A percentile compares a stretch with the other conserved stretches of the same genome.
Evolutionary conservation across 2,329 filamentous ascomycete species (phyloP).

Genomic region (Meredithiella fracta): DNA sequence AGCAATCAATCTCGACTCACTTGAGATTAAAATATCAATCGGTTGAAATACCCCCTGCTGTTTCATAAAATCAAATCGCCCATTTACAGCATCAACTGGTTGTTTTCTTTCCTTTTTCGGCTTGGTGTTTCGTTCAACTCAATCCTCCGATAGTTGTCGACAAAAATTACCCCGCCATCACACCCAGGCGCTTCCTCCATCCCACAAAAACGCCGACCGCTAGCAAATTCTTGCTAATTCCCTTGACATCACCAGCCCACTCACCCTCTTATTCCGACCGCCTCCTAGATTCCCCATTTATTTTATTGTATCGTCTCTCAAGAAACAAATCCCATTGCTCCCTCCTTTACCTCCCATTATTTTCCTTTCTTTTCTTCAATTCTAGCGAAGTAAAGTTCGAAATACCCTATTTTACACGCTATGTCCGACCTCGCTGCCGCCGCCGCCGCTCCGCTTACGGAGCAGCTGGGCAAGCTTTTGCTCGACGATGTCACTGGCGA

Average conservation of each 20-base stretch:
- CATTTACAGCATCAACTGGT: neutral
- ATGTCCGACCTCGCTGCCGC: slow-evolving; percentile 22
- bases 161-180: slow-evolving; percentile 14
- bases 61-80: neutral
- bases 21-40: no score
- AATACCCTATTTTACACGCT: slow-evolving; percentile 4
- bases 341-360: neutral
- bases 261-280: neutral
- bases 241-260: neutral
- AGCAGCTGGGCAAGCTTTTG: slow-evolving; percentile 53
- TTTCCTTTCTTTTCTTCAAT: neutral
- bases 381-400: neutral
- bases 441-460: slow-evolving; percentile 27
- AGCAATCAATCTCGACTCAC: no score
- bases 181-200: slow-evolving; percentile 1
- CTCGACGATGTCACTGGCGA: slow-evolving; percentile 91
- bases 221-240: neutral
- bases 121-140: neutral
- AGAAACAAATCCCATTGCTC: no score
- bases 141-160: slow-evolving; percentile 7
- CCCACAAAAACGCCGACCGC: slow-evolving; percentile 9
- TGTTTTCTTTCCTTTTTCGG: neutral
- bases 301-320: neutral
- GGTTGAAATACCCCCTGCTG: no score
- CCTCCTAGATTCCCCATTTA: neutral